These are phyloP conservation scores for Ophiocordyceps camponoti-floridani DNA, from an alignment of 2,329 filamentous ascomycete genomes.

Conservation along the genomic window DNA sequence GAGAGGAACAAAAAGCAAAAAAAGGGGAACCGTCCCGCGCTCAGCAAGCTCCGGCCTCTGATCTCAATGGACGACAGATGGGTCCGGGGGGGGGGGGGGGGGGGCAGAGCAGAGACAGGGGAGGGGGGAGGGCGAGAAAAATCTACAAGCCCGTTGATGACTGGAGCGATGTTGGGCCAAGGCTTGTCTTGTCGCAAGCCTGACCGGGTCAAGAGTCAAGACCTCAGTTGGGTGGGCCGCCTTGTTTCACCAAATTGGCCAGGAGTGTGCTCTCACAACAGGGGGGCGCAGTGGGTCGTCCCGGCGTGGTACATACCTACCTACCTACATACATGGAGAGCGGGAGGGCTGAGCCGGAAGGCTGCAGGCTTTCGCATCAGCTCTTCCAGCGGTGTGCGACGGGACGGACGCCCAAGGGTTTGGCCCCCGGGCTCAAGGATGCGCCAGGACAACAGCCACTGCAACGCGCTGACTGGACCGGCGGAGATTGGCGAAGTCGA, in stretches of 20 bases:
- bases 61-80: neutral
- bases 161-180: constrained; percentile 1
- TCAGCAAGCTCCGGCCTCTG: too few species aligned
- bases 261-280: constrained; percentile 5
- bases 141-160: constrained; percentile 1
- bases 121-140: neutral
- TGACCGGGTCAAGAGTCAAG: constrained; percentile 6
- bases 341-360: constrained; percentile 10
- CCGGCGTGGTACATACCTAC: constrained; percentile 7
- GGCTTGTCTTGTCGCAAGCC: constrained; percentile 6
- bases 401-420: neutral
- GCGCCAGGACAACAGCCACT: constrained; percentile 1
- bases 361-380: constrained; percentile 7
- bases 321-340: constrained; percentile 3
- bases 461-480: too few species aligned
- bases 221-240: constrained; percentile 5
- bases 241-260: constrained; percentile 7
- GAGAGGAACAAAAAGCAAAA: neutral
- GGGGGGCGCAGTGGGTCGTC: constrained; percentile 7
- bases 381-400: constrained; percentile 1
- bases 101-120: neutral
- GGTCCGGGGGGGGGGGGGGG: too few species aligned
- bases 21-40: too few species aligned
- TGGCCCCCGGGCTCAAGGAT: constrained; percentile 1
- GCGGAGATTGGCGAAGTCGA: neutral